phyloP scores from a whole-genome alignment of 257 asterid genomes.

The Nemophila menziesii region DNA sequence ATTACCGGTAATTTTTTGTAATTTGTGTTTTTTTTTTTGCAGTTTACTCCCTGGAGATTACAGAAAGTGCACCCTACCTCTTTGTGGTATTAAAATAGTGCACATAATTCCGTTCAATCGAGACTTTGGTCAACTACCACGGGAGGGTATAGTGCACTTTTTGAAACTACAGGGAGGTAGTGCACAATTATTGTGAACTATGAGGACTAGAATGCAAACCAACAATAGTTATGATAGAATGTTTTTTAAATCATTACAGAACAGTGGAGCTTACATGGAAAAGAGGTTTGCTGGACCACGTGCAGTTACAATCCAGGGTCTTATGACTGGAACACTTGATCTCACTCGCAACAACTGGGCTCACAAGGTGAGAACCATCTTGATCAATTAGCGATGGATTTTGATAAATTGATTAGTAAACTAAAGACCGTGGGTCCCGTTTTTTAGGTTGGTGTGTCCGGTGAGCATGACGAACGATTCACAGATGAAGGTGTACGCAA shows the following conservation, averaged over 20 bases:
- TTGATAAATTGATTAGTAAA: neutral
- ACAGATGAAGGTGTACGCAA: constrained; percentile 56
- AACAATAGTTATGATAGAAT: no score
- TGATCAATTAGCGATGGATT: neutral
- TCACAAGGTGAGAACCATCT: constrained; percentile 36
- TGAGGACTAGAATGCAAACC: no score
- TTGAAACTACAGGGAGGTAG: no score
- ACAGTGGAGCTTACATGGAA: constrained; percentile 97
- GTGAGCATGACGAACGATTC: constrained; percentile 40
- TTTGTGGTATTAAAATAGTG: no score
- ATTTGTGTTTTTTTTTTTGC: no score
- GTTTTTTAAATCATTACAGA: constrained; percentile 24
- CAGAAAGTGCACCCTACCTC: no score
- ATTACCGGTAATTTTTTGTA: constrained; percentile 47
- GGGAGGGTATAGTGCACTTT: no score
- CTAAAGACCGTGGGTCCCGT: neutral
- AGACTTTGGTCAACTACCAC: no score
- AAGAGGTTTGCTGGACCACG: constrained; percentile 83
- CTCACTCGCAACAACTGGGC: constrained; percentile 57
- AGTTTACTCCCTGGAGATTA: no score
- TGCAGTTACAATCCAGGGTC: constrained; percentile 57
- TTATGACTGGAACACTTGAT: constrained; percentile 86
- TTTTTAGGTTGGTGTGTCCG: constrained; percentile 48
- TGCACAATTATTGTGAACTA: neutral
- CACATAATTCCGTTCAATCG: no score